phyloP scores from a whole-genome alignment of 1,139 yeast species.

The Candida neerlandica region DNA sequence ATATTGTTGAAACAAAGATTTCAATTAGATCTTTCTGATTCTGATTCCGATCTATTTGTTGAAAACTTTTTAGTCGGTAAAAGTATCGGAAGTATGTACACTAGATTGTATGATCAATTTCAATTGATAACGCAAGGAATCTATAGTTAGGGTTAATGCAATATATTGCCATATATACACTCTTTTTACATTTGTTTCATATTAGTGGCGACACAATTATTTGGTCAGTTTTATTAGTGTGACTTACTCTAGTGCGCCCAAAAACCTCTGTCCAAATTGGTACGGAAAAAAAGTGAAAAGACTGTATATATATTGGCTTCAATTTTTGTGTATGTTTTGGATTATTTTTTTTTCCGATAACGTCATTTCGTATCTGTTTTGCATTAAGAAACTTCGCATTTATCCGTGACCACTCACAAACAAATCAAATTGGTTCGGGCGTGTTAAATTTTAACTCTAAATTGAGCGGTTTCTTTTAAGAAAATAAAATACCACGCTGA shows the following conservation, averaged over 20 bases:
- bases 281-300: too few species aligned
- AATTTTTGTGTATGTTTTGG: too few species aligned
- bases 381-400: background rate
- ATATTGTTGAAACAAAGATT: slow-evolving; percentile 76
- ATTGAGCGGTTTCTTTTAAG: background rate
- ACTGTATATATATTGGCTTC: too few species aligned
- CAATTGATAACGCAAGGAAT: slow-evolving; percentile 95
- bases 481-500: background rate
- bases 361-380: background rate
- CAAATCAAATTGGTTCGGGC: background rate
- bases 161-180: too few species aligned
- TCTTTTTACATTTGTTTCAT: too few species aligned
- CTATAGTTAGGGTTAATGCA: slow-evolving; percentile 49
- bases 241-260: too few species aligned
- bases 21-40: slow-evolving; percentile 72
- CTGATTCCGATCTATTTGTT: slow-evolving; percentile 75
- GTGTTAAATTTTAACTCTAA: background rate
- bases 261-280: too few species aligned
- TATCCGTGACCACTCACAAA: background rate
- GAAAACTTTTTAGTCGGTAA: slow-evolving; percentile 73
- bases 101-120: slow-evolving; percentile 90
- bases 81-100: slow-evolving; percentile 86
- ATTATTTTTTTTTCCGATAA: too few species aligned
- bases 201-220: too few species aligned
- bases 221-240: too few species aligned